Base-by-base conservation (phyloP, 352 stramenopile species). In the Thalassiosira mediterranea region DNA sequence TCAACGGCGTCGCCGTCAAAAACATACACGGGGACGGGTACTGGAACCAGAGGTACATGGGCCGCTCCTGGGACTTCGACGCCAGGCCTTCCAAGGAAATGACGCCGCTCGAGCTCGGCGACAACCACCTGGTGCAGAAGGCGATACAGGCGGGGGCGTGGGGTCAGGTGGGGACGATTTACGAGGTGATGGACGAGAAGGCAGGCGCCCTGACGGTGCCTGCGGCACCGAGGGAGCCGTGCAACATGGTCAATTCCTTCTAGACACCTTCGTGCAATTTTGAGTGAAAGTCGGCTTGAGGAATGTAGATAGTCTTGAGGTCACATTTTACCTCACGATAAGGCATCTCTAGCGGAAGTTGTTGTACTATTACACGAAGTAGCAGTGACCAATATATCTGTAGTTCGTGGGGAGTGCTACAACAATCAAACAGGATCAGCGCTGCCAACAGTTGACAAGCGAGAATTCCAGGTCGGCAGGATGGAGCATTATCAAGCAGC, bases 71-170 rank as follows among this genome's bases (percentile, higher is more conserved):
- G 72, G 66, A 81, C 34, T 76, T 78, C 13, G 52, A 58, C 44
- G 66, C 77, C 8, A 59, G 61, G 48, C 77, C 77, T 38, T 62
- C 65, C 8, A 67, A 72, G 11, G 31, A 63, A 11, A 81, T 85
- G 77, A 75, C 53, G 29, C 64, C 72, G 31, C 54, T 82, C 15
- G 68, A 71, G 23, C 64, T 63, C 4, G 72, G 79, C 63, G 72
- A 85, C 65, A 60, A 85, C 40, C 65, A 75, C 21, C 37, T 81
- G 2, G 64, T 85, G 13, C 72, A 82, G 49, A 79, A 79, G 53
- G 72, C 77, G 17, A 74, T 85, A 2, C 59, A 73, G 49, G 52
- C 72, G 49, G 77, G 71, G 32, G 65, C 52, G 32, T 85, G 72
- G 59, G 71, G 42, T 10, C 76, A 78, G 53, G 60, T 80, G 19